These are phyloP conservation scores for Lycium barbarum DNA, from an alignment of 257 asterid species.

Conservation along the genomic window DNA sequence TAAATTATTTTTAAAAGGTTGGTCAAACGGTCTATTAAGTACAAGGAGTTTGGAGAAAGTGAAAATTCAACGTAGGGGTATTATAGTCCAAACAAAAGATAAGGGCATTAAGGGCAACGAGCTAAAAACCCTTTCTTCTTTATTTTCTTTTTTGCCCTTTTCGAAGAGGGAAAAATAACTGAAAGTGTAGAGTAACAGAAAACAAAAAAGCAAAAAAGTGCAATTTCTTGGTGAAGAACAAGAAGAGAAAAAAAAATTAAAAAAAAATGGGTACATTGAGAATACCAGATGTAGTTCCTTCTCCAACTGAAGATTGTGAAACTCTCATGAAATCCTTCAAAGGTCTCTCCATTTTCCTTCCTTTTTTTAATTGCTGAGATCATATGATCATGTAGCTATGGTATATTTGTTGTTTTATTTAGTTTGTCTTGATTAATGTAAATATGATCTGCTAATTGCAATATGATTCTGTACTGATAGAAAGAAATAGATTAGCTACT, in stretches of 20 bases:
- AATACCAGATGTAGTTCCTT: constrained; percentile 60
- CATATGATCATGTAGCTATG: no score
- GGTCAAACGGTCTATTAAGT: no score
- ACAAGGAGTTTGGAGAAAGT: background rate
- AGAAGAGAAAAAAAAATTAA: background rate
- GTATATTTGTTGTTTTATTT: no score
- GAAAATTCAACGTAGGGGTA: background rate
- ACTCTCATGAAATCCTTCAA: constrained; percentile 57
- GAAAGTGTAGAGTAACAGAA: background rate
- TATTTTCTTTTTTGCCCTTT: constrained; percentile 15
- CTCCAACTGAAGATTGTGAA: constrained; percentile 72
- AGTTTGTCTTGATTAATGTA: no score
- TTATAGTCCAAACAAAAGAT: background rate
- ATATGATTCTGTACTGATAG: no score
- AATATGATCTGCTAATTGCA: no score
- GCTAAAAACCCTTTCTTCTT: background rate
- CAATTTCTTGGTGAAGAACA: background rate
- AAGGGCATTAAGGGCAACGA: background rate
- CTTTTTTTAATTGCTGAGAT: no score
- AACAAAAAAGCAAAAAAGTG: background rate
- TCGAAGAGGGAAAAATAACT: constrained; percentile 15
- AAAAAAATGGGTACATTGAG: constrained; percentile 61
- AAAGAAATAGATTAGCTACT: no score
- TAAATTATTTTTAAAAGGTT: no score
- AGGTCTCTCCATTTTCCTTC: constrained; percentile 44